Percentiles rank a stretch among this genome's conserved stretches.
Conservation (phyloP, 1,284 basidiomycete genomes). For the Laetiporus sulphureus region DNA sequence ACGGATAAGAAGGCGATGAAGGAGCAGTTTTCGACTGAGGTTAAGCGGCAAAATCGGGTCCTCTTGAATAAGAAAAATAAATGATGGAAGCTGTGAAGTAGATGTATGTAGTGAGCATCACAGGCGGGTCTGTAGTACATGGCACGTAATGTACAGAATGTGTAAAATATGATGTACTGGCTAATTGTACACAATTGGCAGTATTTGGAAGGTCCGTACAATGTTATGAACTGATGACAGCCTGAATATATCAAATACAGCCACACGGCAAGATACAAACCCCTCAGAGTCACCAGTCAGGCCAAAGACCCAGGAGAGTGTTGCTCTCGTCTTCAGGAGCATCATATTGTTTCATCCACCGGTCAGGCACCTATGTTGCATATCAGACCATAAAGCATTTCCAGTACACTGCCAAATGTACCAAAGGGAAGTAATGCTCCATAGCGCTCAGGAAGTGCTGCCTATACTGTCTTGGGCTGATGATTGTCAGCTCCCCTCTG, state of each 20-base stretch:
- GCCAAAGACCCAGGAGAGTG: conserved; percentile 42
- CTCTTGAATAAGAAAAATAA: conserved; percentile 35
- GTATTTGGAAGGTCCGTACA: no score
- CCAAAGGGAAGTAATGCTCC: conserved; percentile 87
- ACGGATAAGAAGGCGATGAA: conserved; percentile 78
- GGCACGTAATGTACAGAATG: no score
- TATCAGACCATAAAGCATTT: conserved; percentile 7
- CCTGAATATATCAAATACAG: no score
- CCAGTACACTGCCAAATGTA: conserved; percentile 38
- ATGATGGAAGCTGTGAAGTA: conserved; percentile 27
- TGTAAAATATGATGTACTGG: no score
- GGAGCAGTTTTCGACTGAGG: conserved; percentile 70
- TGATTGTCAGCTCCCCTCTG: conserved; percentile 87
- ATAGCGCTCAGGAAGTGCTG: conserved; percentile 87
- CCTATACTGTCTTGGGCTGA: conserved; percentile 82
- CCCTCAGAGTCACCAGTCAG: conserved; percentile 41
- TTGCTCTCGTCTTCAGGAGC: conserved; percentile 67
- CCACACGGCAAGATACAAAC: no score
- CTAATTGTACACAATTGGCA: no score
- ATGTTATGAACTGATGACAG: no score
- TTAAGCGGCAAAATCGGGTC: conserved; percentile 62
- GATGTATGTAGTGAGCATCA: no score
- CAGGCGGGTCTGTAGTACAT: no score
- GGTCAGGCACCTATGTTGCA: conserved; percentile 76
- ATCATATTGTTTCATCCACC: conserved; percentile 83